Evolutionary conservation across 2,329 filamentous ascomycete species (phyloP).

Genomic region (Claviceps arundinis): DNA sequence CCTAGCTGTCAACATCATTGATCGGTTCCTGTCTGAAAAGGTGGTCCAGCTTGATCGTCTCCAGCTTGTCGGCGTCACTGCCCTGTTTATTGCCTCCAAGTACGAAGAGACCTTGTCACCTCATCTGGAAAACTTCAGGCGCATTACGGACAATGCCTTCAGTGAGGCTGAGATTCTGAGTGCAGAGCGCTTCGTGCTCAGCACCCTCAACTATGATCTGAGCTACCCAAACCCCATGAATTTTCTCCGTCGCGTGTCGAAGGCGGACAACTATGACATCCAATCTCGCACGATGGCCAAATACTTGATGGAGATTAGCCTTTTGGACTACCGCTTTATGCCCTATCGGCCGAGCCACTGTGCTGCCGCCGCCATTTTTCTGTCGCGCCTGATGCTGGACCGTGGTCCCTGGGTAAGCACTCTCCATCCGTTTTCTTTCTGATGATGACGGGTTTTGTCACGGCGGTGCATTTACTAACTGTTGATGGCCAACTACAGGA

Average conservation of each 20-base stretch:
- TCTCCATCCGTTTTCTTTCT: constrained; percentile 9
- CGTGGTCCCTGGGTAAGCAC: constrained; percentile 74
- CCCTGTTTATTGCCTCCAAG: constrained; percentile 99
- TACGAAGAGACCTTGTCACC: constrained; percentile 97
- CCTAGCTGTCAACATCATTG: constrained; percentile 94
- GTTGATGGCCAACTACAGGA: constrained; percentile 38
- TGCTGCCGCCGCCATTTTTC: constrained; percentile 87
- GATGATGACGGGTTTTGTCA: not conserved
- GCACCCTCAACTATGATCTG: constrained; percentile 86
- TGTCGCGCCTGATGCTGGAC: constrained; percentile 79
- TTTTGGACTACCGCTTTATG: constrained; percentile 91
- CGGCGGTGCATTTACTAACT: constrained; percentile 14
- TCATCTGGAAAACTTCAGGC: constrained; percentile 91
- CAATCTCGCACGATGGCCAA: constrained; percentile 94
- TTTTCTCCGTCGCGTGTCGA: constrained; percentile 95
- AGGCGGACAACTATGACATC: constrained; percentile 98
- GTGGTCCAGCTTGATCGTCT: constrained; percentile 92
- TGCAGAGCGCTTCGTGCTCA: constrained; percentile 89
- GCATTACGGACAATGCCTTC: constrained; percentile 94
- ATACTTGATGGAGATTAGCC: constrained; percentile 93
- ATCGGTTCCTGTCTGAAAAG: constrained; percentile 91
- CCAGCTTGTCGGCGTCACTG: constrained; percentile 91
- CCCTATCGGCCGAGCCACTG: constrained; percentile 77
- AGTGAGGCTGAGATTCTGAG: constrained; percentile 88
- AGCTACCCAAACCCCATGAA: constrained; percentile 99